A percentile compares a stretch with the other conserved stretches of the same genome.
Evolutionary conservation across 2,329 filamentous ascomycete species (phyloP).

Genomic region (Aaosphaeria arxii): DNA sequence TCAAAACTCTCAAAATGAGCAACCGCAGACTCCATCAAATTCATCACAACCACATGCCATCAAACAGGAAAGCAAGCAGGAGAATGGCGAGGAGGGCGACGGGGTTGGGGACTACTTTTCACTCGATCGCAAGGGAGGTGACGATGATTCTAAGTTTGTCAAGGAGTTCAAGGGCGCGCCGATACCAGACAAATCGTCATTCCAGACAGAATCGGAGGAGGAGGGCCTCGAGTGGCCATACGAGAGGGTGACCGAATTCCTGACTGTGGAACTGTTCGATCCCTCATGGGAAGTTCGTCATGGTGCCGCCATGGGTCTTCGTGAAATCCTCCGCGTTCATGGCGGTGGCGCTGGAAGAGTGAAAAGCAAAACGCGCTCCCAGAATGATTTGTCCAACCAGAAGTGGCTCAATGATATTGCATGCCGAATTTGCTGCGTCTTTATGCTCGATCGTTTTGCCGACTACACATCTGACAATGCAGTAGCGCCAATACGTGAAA

Average conservation of each 20-base stretch:
- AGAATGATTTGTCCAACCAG: slow-evolving; percentile 79
- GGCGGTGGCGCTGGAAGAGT: slow-evolving; percentile 81
- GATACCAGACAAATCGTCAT: slow-evolving; percentile 78
- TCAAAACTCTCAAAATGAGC: slow-evolving; percentile 58
- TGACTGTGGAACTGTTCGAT: slow-evolving; percentile 92
- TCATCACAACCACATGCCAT: slow-evolving; percentile 52
- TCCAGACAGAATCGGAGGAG: slow-evolving; percentile 73
- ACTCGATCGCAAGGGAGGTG: slow-evolving; percentile 73
- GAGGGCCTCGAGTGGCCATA: slow-evolving; percentile 90
- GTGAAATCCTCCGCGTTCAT: slow-evolving; percentile 90
- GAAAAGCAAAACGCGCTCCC: slow-evolving; percentile 63
- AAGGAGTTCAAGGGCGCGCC: slow-evolving; percentile 90
- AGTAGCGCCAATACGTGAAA: slow-evolving; percentile 92
- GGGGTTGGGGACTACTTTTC: slow-evolving; percentile 75
- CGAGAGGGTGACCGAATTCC: slow-evolving; percentile 87
- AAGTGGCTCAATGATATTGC: slow-evolving; percentile 91
- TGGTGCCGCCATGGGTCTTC: slow-evolving; percentile 89
- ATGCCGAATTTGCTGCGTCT: slow-evolving; percentile 90
- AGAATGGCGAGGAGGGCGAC: slow-evolving; percentile 58
- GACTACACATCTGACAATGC: slow-evolving; percentile 98
- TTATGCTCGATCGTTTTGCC: slow-evolving; percentile 96
- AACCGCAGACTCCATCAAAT: slow-evolving; percentile 50
- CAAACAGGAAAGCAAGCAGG: slow-evolving; percentile 59
- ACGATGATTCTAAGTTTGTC: slow-evolving; percentile 89
- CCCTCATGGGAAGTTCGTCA: slow-evolving; percentile 93